Conservation (phyloP, 345 rosid genomes). For the Salix suchowensis region DNA sequence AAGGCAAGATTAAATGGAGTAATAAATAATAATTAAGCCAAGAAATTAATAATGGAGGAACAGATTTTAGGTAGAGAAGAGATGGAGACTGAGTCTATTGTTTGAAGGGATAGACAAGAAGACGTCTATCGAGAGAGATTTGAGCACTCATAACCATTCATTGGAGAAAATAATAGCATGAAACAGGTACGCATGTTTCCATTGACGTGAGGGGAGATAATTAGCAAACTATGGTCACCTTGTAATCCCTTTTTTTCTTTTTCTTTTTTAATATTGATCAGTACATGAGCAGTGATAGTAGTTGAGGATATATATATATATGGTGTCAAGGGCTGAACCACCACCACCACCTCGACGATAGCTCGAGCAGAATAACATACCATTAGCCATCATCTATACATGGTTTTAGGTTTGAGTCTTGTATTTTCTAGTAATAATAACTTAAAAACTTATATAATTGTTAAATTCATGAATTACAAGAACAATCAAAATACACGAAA, state of each 20-base stretch:
- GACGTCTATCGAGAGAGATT: slow-evolving; percentile 25
- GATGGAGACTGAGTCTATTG: neutral
- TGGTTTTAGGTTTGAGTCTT: no score
- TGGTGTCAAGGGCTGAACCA: neutral
- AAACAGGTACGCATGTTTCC: slow-evolving; percentile 11
- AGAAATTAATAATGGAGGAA: neutral
- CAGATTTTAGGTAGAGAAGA: neutral
- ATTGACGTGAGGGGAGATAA: neutral
- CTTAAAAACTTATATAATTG: no score
- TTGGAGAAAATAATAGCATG: slow-evolving; percentile 3
- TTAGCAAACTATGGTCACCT: neutral
- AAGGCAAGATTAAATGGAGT: neutral
- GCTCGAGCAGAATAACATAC: neutral
- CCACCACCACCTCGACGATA: neutral
- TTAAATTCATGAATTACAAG: no score
- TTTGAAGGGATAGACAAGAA: neutral
- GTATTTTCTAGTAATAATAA: no score
- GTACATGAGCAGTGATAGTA: neutral
- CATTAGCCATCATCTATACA: no score
- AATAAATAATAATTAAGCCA: neutral
- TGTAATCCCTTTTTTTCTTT: no score
- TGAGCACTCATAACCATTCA: slow-evolving; percentile 11
- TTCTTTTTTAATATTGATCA: neutral
- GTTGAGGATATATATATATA: neutral
- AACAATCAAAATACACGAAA: no score